Base-by-base conservation (phyloP, 306 rosid species). In the Rosa rugosa region DNA sequence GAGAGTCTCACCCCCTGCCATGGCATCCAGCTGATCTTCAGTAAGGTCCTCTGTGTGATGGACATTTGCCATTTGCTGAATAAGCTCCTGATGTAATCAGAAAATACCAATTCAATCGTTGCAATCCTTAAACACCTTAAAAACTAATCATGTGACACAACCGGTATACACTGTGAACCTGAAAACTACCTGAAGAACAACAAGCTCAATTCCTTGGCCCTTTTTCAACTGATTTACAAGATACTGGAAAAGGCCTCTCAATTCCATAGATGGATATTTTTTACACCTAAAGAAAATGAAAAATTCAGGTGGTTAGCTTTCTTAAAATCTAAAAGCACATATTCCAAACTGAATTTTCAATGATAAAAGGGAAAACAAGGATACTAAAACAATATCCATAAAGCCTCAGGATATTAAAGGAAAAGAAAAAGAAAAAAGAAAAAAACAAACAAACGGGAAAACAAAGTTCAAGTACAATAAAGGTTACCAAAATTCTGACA, bases 61-160 rank as follows among this genome's bases (percentile, higher is more conserved):
- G 84, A 95, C 96, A 82, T 95, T 95, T 86, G 98, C 99, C 99
- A 95, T 95, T 93, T 95, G 99, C 77, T 95, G 99, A 87, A 95
- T 84, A 67, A 95, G 99, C 84, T 95, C 99, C 99, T 95, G 85
- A 79, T 63, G 77, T 76, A 77, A 72, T 71, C 85, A 81, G 76
- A 63, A 11, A 67, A 82, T 74, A 20, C 18, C 53, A 56, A 76
- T 69, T 80, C 62, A 72, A 14, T n/a, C 4, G 13, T 64, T 31
- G 67, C 59, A 74, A 42, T 41, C 22, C 17, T 13, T 17, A 8
- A 75, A 14, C 11, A 62, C 22, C 18, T 13, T 44, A 12, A 59
- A 14, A 18, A 45, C 27, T 56, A 75, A 23, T 14, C 70, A 71
- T 44, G 63, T 47, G 46, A 77, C 75, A 72, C 36, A 75, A 54